Evolutionary conservation across 2,329 filamentous ascomycete genomes (phyloP).

Genomic region (Capronia epimyces): DNA sequence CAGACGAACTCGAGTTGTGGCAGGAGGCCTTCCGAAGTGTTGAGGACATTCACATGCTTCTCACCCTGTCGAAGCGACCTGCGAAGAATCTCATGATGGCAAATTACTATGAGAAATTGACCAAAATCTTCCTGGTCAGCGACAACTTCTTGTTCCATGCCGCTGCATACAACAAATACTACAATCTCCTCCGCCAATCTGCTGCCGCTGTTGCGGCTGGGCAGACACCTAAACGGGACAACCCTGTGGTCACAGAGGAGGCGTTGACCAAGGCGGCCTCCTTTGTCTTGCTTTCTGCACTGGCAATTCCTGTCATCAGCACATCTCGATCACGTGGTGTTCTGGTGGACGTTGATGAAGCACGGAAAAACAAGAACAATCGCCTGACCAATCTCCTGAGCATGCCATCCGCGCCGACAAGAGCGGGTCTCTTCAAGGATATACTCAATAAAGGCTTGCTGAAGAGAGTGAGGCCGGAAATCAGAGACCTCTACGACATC

Average conservation of each 20-base stretch:
- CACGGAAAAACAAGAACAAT: slow-evolving; percentile 97
- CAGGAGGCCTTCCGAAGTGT: slow-evolving; percentile 99
- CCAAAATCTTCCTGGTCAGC: slow-evolving; percentile 95
- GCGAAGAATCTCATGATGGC: slow-evolving; percentile 99
- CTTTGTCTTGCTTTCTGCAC: slow-evolving; percentile 87
- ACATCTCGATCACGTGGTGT: slow-evolving; percentile 92
- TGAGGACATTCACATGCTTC: slow-evolving; percentile 95
- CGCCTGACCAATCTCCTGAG: slow-evolving; percentile 92
- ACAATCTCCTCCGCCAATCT: slow-evolving; percentile 90
- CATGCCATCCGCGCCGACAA: slow-evolving; percentile 84
- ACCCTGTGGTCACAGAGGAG: slow-evolving; percentile 79
- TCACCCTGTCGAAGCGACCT: slow-evolving; percentile 95
- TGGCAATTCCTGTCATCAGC: slow-evolving; percentile 99
- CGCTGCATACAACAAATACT: slow-evolving; percentile 94
- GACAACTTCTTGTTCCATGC: slow-evolving; percentile 99
- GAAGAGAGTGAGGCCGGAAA: slow-evolving; percentile 87
- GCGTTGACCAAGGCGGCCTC: slow-evolving; percentile 93
- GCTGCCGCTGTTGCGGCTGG: slow-evolving; percentile 75
- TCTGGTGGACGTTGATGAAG: slow-evolving; percentile 93
- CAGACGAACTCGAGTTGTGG: slow-evolving; percentile 96
- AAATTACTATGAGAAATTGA: slow-evolving; percentile 99
- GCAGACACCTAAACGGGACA: slow-evolving; percentile 88
- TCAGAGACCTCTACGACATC: slow-evolving; percentile 95
- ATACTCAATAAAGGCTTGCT: slow-evolving; percentile 90
- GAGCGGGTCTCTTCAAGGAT: slow-evolving; percentile 89